phyloP scores from a whole-genome alignment of 2,329 filamentous ascomycete genomes.

The Epicoccum sorghinum region DNA sequence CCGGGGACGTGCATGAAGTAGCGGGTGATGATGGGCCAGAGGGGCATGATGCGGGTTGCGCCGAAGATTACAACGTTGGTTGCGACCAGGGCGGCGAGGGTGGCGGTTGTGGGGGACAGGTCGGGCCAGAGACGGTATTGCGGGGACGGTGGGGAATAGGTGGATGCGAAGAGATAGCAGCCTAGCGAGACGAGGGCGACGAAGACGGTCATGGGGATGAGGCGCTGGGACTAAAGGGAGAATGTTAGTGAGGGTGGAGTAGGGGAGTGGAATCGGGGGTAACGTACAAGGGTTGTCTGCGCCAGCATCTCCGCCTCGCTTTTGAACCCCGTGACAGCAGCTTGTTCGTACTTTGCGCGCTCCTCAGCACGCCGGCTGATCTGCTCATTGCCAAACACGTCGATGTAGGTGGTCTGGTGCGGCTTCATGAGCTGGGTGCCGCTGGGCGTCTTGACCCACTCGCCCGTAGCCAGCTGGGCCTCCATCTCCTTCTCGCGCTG shows the following conservation, averaged over 20 bases:
- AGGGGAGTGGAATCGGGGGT: background rate
- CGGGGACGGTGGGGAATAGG: constrained; percentile 40
- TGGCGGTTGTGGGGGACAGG: constrained; percentile 42
- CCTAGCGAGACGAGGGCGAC: constrained; percentile 31
- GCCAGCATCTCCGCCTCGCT: constrained; percentile 35
- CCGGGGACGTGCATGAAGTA: constrained; percentile 57
- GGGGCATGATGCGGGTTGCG: constrained; percentile 67
- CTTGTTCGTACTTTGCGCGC: constrained; percentile 34
- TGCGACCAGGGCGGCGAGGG: constrained; percentile 66
- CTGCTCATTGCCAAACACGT: constrained; percentile 42
- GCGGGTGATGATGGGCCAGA: constrained; percentile 71
- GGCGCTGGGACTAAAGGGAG: constrained; percentile 36
- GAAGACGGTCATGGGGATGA: constrained; percentile 44
- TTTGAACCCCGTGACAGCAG: constrained; percentile 31
- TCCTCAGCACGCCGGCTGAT: constrained; percentile 39
- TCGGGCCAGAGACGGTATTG: constrained; percentile 43
- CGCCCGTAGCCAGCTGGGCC: constrained; percentile 40
- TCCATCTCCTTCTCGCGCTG: constrained; percentile 36
- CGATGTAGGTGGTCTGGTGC: constrained; percentile 41
- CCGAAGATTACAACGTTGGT: constrained; percentile 63
- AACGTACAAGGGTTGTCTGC: constrained; percentile 42
- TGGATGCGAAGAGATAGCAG: constrained; percentile 29
- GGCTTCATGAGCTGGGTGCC: constrained; percentile 46
- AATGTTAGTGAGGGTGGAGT: background rate
- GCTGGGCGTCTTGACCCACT: constrained; percentile 41